Evolutionary conservation across 1,139 yeast genomes (phyloP).

Genomic region (Pichia sp.): DNA sequence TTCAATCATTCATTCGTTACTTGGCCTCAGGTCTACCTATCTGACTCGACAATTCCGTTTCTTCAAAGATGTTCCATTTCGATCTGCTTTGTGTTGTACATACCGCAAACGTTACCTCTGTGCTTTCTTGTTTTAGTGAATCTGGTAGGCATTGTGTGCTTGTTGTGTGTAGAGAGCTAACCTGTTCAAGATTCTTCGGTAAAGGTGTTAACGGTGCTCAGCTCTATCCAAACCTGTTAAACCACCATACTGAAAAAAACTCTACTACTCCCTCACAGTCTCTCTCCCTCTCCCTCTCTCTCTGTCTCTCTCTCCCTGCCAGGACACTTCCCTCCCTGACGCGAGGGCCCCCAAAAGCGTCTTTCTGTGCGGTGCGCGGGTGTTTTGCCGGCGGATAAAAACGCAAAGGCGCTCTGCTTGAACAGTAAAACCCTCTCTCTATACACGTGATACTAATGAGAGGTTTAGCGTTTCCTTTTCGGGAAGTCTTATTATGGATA

Average conservation of each 20-base stretch:
- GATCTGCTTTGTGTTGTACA: slow-evolving; percentile 35
- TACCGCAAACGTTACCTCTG: slow-evolving; percentile 99
- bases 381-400: not conserved
- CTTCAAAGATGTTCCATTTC: not conserved
- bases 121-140: slow-evolving; percentile 99
- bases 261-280: not conserved
- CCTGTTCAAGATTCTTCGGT: not conserved
- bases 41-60: not conserved
- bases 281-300: not conserved
- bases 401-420: no score
- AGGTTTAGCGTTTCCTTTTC: not conserved
- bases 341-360: not conserved
- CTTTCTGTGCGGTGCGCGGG: not conserved
- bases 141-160: slow-evolving; percentile 89
- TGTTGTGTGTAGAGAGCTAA: slow-evolving; percentile 24
- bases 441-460: slow-evolving; percentile 4
- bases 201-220: not conserved
- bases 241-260: not conserved
- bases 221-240: not conserved
- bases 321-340: not conserved
- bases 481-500: not conserved
- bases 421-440: not conserved
- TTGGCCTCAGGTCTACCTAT: not conserved
- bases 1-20: not conserved
- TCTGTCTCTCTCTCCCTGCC: not conserved